Evolutionary conservation across 1,284 basidiomycete species (phyloP), one percentile per base, ranked within the genome.

Genomic region (Calocybe gambosa): DNA sequence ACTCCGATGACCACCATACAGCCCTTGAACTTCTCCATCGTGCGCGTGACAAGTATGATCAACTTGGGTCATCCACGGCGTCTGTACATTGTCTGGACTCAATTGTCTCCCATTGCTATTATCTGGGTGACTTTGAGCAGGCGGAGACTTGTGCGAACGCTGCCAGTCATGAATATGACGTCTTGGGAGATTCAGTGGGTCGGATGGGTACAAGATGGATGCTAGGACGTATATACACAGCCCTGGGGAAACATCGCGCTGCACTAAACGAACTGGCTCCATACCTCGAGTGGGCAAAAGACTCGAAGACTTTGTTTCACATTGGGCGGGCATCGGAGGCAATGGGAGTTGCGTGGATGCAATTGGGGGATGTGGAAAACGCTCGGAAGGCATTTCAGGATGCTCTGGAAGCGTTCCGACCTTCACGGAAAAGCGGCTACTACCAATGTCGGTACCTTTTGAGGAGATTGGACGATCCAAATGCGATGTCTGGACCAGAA

Each of bases 341-440:
- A n/a, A 21, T 44, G 9, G 49, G 45, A 5, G 1, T 39, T 20
- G 41, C 46, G 18, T 47, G 33, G 37, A 19, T 35, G 38, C 40
- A 45, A 12, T 26, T 50, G 10, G 39, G 36, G 5, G 26, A 39
- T n/a, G 13, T 4, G 0, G 21, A n/a, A 6, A 42, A 50, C 28
- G 45, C 49, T 5, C 19, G 21, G 5, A 25, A 6, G n/a, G 42
- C 45, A 23, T 45, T 44, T 19, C 15, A 42, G 5, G 35, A 44
- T 5, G 25, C 42, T 35, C 21, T 50, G 18, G 15, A 35, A 1
- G 33, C 39, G 19, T 47, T 36, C 21, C 15, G 20, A 2, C 13
- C 19, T 3, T 13, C 19, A 9, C 0, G 6, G 34, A 33, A 3
- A 8, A n/a, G 21, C 10, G 26, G 25, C 38, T 3, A 8, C 18